Conservation (phyloP, 768 basidiomycete species). For the Trametes coccinea region DNA sequence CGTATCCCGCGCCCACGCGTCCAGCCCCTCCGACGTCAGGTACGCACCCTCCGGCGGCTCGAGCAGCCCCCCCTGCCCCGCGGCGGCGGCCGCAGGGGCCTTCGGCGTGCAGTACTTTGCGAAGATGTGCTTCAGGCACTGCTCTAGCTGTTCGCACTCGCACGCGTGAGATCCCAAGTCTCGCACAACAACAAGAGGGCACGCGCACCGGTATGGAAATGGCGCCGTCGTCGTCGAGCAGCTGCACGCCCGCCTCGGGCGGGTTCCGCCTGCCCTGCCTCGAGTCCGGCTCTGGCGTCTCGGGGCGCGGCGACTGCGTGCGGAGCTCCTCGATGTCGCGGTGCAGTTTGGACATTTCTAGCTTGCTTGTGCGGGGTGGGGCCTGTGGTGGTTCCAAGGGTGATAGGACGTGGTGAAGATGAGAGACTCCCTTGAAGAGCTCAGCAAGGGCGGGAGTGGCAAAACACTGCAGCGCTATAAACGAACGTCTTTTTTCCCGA, state of each 20-base stretch:
- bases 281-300: constrained; percentile 63
- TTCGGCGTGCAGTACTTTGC: constrained; percentile 67
- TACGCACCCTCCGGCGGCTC: constrained; percentile 48
- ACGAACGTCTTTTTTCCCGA: constrained; percentile 13
- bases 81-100: constrained; percentile 10
- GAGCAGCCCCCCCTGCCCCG: constrained; percentile 13
- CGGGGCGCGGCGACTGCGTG: constrained; percentile 50
- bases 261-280: constrained; percentile 59
- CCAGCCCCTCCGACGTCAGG: constrained; percentile 60
- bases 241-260: constrained; percentile 45
- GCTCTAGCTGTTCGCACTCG: constrained; percentile 55
- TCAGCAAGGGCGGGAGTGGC: constrained; percentile 6
- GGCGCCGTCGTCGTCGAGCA: constrained; percentile 70
- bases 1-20: constrained; percentile 76
- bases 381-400: background rate
- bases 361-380: background rate
- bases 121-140: constrained; percentile 74
- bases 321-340: constrained; percentile 29
- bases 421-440: background rate
- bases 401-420: background rate
- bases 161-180: too few relatives aligned
- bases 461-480: constrained; percentile 3
- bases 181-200: background rate
- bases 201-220: constrained; percentile 60
- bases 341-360: constrained; percentile 24